Evolutionary conservation across 331 rosid genomes (phyloP).

Genomic region (Acacia concinna): DNA sequence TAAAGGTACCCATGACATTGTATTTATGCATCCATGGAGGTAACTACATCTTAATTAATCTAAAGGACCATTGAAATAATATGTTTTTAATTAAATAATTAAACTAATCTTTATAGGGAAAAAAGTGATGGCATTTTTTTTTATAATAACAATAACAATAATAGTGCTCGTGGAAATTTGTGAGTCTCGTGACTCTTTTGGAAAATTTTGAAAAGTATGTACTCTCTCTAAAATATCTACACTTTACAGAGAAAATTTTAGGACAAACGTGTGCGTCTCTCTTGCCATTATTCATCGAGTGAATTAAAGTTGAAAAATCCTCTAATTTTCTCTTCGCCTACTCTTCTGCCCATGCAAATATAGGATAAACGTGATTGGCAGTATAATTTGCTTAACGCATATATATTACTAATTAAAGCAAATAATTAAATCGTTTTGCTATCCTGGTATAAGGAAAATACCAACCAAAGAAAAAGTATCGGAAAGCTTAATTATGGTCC

Average conservation of each 20-base stretch:
- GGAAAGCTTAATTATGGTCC: not conserved
- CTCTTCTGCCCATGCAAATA: too few relatives aligned
- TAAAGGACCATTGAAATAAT: not conserved
- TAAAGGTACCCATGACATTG: not conserved
- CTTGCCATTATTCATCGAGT: not conserved
- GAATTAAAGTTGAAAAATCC: not conserved
- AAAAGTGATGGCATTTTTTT: not conserved
- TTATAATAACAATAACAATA: too few relatives aligned
- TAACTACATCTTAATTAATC: too few relatives aligned
- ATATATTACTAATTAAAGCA: too few relatives aligned
- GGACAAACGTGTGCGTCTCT: not conserved
- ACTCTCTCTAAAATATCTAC: not conserved
- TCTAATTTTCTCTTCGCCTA: too few relatives aligned
- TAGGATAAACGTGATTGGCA: too few relatives aligned
- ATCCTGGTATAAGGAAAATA: not conserved
- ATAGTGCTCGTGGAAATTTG: not conserved
- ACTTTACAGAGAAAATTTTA: not conserved
- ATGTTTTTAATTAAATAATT: not conserved
- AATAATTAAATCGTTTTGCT: not conserved
- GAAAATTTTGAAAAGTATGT: not conserved
- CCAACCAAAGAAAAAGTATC: too few relatives aligned
- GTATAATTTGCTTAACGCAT: too few relatives aligned
- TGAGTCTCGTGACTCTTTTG: not conserved
- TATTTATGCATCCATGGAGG: not conserved
- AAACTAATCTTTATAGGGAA: not conserved